Evolutionary conservation across 164 flowering plant species (phyloP).

Genomic region (grape (Vitis vinifera)): ASM3070453v1 NC_081809.1:24038501-24039000

Average conservation of each 20-base stretch:
- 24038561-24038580: neutral
- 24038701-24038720: constrained; percentile 28
- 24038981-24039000: too few species aligned
- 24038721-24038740: constrained; percentile 22
- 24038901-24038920: too few species aligned
- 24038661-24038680: constrained; percentile 23
- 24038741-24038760: constrained; percentile 24
- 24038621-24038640: constrained; percentile 23
- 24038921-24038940: too few species aligned
- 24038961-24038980: too few species aligned
- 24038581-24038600: neutral
- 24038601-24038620: constrained; percentile 26
- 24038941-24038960: too few species aligned
- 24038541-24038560: neutral
- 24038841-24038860: neutral
- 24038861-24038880: neutral
- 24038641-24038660: constrained; percentile 29
- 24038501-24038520: neutral
- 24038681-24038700: constrained; percentile 22
- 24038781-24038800: constrained; percentile 12
- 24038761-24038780: constrained; percentile 23
- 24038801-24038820: neutral
- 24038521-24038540: neutral
- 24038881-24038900: neutral
- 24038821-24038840: neutral